Base-by-base conservation (phyloP, 139 green algal species). In the Nannochloris sp. region DNA sequence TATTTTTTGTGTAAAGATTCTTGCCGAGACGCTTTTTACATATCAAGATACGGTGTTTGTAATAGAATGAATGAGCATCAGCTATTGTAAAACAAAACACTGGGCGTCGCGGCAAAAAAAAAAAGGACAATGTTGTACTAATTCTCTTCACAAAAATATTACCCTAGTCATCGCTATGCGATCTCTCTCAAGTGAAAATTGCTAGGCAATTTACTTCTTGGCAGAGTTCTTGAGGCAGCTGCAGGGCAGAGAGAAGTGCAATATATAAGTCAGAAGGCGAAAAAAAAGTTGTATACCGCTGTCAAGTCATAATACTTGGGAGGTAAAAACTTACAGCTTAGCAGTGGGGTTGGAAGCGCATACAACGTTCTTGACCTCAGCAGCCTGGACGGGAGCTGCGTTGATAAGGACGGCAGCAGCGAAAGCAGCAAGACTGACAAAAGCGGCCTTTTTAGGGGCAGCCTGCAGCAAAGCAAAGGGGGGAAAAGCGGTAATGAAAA, bases 321-420 rank as follows among this genome's bases (percentile, higher is more conserved):
- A n/a, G n/a, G n/a, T n/a, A 33, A 27, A 44, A 60, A 61, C 4
- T n/a, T n/a, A n/a, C n/a, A 70, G 14, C 66, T 81, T 81, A 24
- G 74, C 59, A 30, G 74, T 80, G 35, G 74, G 68, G 56, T 81
- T 80, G 25, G 13, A 45, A 23, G 70, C 74, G 34, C 74, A 81
- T 14, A 81, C 64, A 7, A 39, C 64, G 5, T 24, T 33, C 73
- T 79, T 80, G 19, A 70, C 46, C 13, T 63, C 53, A 31, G 39
- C 38, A 7, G 55, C 71, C 25, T 62, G 54, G 23, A 42, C 65
- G 31, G 65, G 65, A 2, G 54, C 34, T 10, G 35, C 34, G 32
- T 31, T 23, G 42, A 57, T 38, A 3, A 72, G 31, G 2, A 31
- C 55, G 24, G 65, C 65, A 31, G 55, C 64, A n/a, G 64, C 61